A percentile compares a stretch with the other conserved stretches of the same genome.
phyloP scores from a whole-genome alignment of 2,329 filamentous ascomycete species.

The Grosmannia clavigera region DNA sequence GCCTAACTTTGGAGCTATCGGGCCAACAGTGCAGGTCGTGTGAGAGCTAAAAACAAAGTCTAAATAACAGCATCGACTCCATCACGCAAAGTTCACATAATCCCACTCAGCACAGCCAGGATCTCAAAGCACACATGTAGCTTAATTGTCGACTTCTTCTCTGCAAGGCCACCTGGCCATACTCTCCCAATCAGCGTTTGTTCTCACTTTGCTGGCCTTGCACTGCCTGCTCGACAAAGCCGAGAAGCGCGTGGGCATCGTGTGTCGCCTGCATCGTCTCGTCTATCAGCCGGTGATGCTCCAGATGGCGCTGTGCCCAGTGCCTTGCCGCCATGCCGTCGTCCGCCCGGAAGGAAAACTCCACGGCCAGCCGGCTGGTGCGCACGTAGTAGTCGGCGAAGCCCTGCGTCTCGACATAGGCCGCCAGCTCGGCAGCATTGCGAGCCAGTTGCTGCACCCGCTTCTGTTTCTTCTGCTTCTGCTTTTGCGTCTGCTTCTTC shows the following conservation, averaged over 20 bases:
- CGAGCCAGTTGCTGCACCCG: neutral
- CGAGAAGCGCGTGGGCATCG: neutral
- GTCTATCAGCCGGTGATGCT: neutral
- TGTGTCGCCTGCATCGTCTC: neutral
- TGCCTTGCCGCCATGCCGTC: neutral
- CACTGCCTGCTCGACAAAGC: neutral
- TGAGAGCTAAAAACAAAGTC: neutral
- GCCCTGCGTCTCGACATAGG: conserved; percentile 19
- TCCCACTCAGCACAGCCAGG: too few species aligned
- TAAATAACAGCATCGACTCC: neutral
- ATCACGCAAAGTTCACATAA: too few species aligned
- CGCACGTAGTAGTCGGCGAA: conserved; percentile 12
- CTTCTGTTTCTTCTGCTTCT: too few species aligned
- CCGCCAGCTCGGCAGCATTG: conserved; percentile 5
- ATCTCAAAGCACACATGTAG: too few species aligned
- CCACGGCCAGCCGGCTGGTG: conserved; percentile 10
- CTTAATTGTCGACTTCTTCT: too few species aligned
- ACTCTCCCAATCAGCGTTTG: too few species aligned
- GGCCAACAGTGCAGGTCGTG: too few species aligned
- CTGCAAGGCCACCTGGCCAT: too few species aligned
- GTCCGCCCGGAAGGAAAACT: conserved; percentile 5
- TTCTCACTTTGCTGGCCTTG: neutral
- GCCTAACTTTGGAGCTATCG: neutral
- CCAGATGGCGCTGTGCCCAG: conserved; percentile 3
- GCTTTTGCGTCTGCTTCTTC: too few species aligned